Conservation (phyloP, 2,329 filamentous ascomycete species). For the Scedosporium minutisporum region DNA sequence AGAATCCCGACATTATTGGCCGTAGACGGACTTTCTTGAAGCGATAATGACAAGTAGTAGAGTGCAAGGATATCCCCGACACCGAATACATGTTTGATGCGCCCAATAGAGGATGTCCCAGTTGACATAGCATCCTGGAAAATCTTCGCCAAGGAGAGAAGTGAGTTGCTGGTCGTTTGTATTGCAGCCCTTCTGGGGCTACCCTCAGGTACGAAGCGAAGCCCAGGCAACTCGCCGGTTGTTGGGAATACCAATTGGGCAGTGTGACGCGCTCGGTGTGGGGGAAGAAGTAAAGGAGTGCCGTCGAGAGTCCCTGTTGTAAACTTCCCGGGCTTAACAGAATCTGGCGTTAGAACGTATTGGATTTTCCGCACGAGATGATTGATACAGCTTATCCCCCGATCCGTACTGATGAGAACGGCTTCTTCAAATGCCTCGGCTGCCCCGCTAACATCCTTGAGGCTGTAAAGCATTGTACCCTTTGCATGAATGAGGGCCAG, state of each 20-base stretch:
- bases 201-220: slow-evolving; percentile 62
- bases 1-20: slow-evolving; percentile 97
- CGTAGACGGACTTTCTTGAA: slow-evolving; percentile 93
- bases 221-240: slow-evolving; percentile 68
- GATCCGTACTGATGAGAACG: slow-evolving; percentile 76
- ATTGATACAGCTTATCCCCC: slow-evolving; percentile 59
- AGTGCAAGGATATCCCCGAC: slow-evolving; percentile 88
- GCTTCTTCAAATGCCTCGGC: slow-evolving; percentile 91
- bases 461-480: slow-evolving; percentile 92
- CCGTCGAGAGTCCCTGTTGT: background rate
- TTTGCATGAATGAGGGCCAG: slow-evolving; percentile 93
- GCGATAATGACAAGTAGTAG: slow-evolving; percentile 88
- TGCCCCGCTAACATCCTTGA: slow-evolving; percentile 72
- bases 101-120: slow-evolving; percentile 44
- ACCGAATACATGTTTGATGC: slow-evolving; percentile 56
- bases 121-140: slow-evolving; percentile 93
- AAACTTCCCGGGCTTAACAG: background rate
- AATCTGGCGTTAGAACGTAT: slow-evolving; percentile 47
- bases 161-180: slow-evolving; percentile 89
- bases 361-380: slow-evolving; percentile 73
- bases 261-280: slow-evolving; percentile 74
- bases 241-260: slow-evolving; percentile 72
- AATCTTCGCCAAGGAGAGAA: slow-evolving; percentile 92
- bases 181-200: slow-evolving; percentile 69
- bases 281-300: slow-evolving; percentile 64